These are phyloP conservation scores for Penicillium sp. DNA, from an alignment of 2,329 filamentous ascomycete species.

Conservation along the genomic window DNA sequence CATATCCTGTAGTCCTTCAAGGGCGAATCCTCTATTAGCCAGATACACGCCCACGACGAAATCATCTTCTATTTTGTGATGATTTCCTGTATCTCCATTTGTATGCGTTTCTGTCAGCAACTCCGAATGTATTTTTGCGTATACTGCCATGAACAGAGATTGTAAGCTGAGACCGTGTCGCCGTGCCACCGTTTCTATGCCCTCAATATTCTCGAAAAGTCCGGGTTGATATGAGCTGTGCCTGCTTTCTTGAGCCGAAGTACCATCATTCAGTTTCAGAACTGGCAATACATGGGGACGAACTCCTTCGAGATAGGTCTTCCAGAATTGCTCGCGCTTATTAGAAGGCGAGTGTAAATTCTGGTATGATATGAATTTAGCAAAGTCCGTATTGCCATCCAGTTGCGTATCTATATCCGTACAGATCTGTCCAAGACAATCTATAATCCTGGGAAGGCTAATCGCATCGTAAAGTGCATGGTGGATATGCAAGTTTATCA, in stretches of 20 bases:
- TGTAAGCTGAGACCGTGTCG: constrained; percentile 63
- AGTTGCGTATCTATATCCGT: constrained; percentile 18
- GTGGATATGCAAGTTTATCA: constrained; percentile 61
- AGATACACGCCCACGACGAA: constrained; percentile 76
- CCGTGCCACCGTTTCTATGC: constrained; percentile 44
- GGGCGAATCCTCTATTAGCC: constrained; percentile 63
- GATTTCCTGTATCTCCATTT: not conserved
- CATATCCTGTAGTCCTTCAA: constrained; percentile 48
- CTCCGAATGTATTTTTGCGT: constrained; percentile 51
- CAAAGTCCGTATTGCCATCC: constrained; percentile 29
- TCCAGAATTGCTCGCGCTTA: constrained; percentile 44
- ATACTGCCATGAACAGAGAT: constrained; percentile 69
- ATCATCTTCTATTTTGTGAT: constrained; percentile 21
- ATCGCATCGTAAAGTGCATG: constrained; percentile 87
- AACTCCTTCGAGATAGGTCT: constrained; percentile 30
- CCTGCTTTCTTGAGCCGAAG: not conserved
- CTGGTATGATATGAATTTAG: constrained; percentile 40
- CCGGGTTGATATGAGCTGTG: constrained; percentile 43
- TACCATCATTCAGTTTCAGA: not conserved
- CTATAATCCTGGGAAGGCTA: constrained; percentile 64
- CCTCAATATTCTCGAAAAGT: constrained; percentile 40
- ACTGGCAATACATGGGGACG: not conserved
- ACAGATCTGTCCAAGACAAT: constrained; percentile 47
- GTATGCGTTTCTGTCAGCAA: constrained; percentile 7
- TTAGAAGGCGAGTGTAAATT: constrained; percentile 21